Evolutionary conservation across 768 basidiomycete genomes (phyloP).

Genomic region (Russula dissimulans): DNA sequence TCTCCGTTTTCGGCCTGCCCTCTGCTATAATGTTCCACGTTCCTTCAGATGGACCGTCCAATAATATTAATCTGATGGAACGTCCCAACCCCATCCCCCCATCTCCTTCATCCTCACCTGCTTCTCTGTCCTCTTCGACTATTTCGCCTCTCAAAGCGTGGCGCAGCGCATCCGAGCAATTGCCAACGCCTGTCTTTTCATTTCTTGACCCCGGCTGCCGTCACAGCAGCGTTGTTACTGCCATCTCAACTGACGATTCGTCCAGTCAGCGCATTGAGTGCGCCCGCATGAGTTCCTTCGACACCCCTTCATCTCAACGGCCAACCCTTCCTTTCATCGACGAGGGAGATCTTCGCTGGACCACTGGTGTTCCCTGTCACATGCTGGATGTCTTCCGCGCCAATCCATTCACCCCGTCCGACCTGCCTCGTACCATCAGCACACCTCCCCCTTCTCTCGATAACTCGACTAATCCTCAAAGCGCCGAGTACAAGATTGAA

Average conservation of each 20-base stretch:
- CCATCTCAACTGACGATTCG: background rate
- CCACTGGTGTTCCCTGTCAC: slow-evolving; percentile 13
- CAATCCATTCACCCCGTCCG: slow-evolving; percentile 7
- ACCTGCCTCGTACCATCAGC: background rate
- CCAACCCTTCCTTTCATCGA: background rate
- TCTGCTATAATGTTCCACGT: slow-evolving; percentile 4
- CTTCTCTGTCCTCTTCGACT: slow-evolving; percentile 8
- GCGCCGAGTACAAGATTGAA: background rate
- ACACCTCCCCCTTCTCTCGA: background rate
- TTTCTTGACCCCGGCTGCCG: background rate
- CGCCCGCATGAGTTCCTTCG: background rate
- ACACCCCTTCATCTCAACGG: background rate
- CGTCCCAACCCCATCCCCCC: background rate
- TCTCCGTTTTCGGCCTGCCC: background rate
- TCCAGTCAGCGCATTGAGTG: background rate
- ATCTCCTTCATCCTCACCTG: slow-evolving; percentile 5
- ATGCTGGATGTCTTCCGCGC: slow-evolving; percentile 20
- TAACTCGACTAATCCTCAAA: background rate
- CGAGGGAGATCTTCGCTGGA: slow-evolving; percentile 8
- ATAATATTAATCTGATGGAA: background rate
- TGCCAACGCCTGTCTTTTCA: background rate
- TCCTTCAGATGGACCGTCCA: background rate
- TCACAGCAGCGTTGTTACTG: background rate
- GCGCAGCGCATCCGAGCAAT: background rate
- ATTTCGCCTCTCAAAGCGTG: slow-evolving; percentile 6